These are phyloP conservation scores for Guillardia theta DNA, from an alignment of 78 protist species.

Conservation along the genomic window DNA sequence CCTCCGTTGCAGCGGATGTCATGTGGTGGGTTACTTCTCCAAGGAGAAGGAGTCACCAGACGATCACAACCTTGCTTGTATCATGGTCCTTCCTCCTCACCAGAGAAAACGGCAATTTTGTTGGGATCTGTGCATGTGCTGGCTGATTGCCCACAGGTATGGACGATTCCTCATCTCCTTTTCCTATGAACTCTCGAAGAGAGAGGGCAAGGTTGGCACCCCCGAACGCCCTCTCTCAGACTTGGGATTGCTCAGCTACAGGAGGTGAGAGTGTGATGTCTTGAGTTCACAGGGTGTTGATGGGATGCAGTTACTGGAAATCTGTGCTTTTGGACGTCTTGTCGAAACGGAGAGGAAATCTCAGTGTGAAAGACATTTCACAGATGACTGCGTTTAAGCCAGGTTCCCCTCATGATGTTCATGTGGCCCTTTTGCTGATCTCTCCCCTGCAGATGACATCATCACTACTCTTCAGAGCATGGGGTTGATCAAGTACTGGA, in stretches of 20 bases:
- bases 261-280: background rate
- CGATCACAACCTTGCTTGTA: slow-evolving; percentile 91
- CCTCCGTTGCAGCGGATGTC: slow-evolving; percentile 64
- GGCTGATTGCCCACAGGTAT: background rate
- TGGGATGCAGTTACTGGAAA: slow-evolving; percentile 47
- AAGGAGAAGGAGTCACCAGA: slow-evolving; percentile 81
- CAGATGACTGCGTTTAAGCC: slow-evolving; percentile 34
- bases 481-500: slow-evolving; percentile 83
- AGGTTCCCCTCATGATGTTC: background rate
- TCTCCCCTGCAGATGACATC: slow-evolving; percentile 46
- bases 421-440: too few species aligned
- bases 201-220: slow-evolving; percentile 88
- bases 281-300: background rate
- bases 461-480: slow-evolving; percentile 75
- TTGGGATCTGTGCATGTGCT: background rate
- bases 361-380: slow-evolving; percentile 34
- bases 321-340: slow-evolving; percentile 50
- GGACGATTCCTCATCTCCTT: background rate
- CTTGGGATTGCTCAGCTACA: slow-evolving; percentile 86
- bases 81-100: slow-evolving; percentile 86
- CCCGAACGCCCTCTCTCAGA: slow-evolving; percentile 99
- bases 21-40: slow-evolving; percentile 88
- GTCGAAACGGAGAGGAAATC: background rate
- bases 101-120: slow-evolving; percentile 55
- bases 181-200: slow-evolving; percentile 83